Percentiles rank a stretch among this genome's conserved stretches.
phyloP scores from a whole-genome alignment of 192 early-diverging fungal species.

The Coemansia asiatica region DNA sequence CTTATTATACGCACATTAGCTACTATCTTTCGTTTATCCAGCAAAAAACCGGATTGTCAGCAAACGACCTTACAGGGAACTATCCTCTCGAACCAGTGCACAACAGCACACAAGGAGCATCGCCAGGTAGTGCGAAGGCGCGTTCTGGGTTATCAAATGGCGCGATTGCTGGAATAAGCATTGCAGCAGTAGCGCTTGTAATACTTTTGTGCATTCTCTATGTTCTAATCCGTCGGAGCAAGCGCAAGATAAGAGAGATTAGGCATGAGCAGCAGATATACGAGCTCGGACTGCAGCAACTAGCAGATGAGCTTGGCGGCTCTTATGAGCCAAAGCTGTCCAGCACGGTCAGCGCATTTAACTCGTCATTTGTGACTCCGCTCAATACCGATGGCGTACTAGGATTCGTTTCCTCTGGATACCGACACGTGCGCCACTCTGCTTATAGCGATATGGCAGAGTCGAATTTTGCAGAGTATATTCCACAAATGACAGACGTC shows the following conservation, averaged over 20 bases:
- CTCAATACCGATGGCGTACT: constrained; percentile 24
- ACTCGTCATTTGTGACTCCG: constrained; percentile 33
- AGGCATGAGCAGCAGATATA: constrained; percentile 43
- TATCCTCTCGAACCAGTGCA: constrained; percentile 18
- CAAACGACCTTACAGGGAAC: constrained; percentile 42
- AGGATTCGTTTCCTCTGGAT: constrained; percentile 19
- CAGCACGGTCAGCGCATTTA: constrained; percentile 33
- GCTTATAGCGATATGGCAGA: constrained; percentile 30
- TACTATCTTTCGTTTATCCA: constrained; percentile 41
- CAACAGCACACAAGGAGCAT: constrained; percentile 8
- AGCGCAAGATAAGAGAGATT: constrained; percentile 25
- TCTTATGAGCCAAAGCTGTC: constrained; percentile 49
- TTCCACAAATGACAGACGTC: constrained; percentile 35
- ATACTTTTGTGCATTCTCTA: constrained; percentile 27
- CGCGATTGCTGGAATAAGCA: constrained; percentile 37
- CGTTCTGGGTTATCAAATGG: constrained; percentile 24
- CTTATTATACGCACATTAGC: constrained; percentile 38
- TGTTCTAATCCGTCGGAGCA: constrained; percentile 15
- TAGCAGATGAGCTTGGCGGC: constrained; percentile 49
- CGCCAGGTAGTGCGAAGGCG: background rate
- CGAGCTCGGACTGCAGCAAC: constrained; percentile 49
- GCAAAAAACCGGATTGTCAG: constrained; percentile 25
- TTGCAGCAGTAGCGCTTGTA: constrained; percentile 26
- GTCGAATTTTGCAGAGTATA: constrained; percentile 41
- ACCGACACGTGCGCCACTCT: constrained; percentile 27